phyloP scores from a whole-genome alignment of 2,329 filamentous ascomycete species.

The Nemania serpens region DNA sequence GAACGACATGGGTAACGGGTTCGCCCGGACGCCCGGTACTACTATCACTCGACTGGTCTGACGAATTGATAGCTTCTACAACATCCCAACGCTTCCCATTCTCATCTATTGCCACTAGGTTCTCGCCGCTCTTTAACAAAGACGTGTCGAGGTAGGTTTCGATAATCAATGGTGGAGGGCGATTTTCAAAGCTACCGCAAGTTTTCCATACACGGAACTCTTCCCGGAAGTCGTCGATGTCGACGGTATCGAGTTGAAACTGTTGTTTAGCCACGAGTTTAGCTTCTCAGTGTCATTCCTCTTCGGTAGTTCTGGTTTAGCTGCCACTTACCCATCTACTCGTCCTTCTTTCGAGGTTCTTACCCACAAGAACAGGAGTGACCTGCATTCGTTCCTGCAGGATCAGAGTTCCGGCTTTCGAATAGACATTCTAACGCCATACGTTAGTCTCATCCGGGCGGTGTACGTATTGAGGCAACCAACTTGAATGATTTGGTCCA shows the following conservation, averaged over 20 bases:
- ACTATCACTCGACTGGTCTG: constrained; percentile 57
- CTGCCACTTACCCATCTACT: constrained; percentile 41
- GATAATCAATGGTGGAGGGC: constrained; percentile 82
- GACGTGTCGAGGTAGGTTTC: constrained; percentile 88
- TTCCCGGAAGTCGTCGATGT: constrained; percentile 84
- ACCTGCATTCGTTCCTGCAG: constrained; percentile 79
- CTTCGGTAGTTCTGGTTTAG: background rate
- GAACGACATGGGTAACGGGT: constrained; percentile 72
- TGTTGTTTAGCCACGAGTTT: constrained; percentile 45
- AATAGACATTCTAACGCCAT: constrained; percentile 77
- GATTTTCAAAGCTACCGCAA: constrained; percentile 75
- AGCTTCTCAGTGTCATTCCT: constrained; percentile 12
- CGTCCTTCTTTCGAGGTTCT: constrained; percentile 36
- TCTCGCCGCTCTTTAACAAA: constrained; percentile 80
- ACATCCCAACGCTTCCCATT: constrained; percentile 93
- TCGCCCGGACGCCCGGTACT: constrained; percentile 47
- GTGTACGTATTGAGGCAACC: constrained; percentile 28
- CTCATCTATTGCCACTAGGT: constrained; percentile 85
- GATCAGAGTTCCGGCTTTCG: constrained; percentile 83
- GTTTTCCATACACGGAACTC: constrained; percentile 82
- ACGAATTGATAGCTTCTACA: constrained; percentile 75
- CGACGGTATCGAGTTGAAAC: constrained; percentile 95
- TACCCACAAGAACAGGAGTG: constrained; percentile 39
- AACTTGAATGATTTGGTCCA: constrained; percentile 94
- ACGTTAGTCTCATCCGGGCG: constrained; percentile 6